Percentiles rank a stretch among this genome's conserved stretches.
Conservation (phyloP, 2,329 filamentous ascomycete species). For the Fusarium sambucinum region DNA sequence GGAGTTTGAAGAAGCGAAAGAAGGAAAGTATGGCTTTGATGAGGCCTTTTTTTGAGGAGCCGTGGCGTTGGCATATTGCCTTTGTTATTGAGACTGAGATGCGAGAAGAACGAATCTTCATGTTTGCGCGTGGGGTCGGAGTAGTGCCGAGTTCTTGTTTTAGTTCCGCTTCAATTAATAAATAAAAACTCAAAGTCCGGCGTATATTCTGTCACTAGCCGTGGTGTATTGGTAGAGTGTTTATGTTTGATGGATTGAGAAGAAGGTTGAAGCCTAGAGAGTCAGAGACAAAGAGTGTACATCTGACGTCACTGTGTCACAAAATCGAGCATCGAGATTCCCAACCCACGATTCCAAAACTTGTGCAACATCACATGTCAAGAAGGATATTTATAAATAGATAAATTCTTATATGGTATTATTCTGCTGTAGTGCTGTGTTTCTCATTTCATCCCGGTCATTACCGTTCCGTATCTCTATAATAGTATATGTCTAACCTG, state of each 20-base stretch:
- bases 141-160: not conserved
- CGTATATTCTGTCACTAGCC: slow-evolving; percentile 14
- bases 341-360: not conserved
- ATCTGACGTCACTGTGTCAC: slow-evolving; percentile 38
- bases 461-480: slow-evolving; percentile 26
- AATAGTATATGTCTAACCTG: not conserved
- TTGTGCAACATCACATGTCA: not conserved
- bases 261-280: slow-evolving; percentile 1
- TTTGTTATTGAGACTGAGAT: slow-evolving; percentile 70
- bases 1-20: slow-evolving; percentile 52
- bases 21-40: slow-evolving; percentile 51
- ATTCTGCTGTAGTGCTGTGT: slow-evolving; percentile 3
- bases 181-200: not conserved
- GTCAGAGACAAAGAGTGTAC: not conserved
- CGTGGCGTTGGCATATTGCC: slow-evolving; percentile 61
- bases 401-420: not conserved
- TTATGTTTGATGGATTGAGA: not conserved
- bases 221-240: not conserved
- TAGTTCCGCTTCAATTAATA: not conserved
- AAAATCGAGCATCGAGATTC: slow-evolving; percentile 18
- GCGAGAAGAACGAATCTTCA: slow-evolving; percentile 53
- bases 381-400: not conserved
- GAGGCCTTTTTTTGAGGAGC: slow-evolving; percentile 42
- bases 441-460: slow-evolving; percentile 25
- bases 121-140: slow-evolving; percentile 11